Base-by-base conservation (phyloP, 2,329 filamentous ascomycete species). In the Pleoardoris graminearum region DNA sequence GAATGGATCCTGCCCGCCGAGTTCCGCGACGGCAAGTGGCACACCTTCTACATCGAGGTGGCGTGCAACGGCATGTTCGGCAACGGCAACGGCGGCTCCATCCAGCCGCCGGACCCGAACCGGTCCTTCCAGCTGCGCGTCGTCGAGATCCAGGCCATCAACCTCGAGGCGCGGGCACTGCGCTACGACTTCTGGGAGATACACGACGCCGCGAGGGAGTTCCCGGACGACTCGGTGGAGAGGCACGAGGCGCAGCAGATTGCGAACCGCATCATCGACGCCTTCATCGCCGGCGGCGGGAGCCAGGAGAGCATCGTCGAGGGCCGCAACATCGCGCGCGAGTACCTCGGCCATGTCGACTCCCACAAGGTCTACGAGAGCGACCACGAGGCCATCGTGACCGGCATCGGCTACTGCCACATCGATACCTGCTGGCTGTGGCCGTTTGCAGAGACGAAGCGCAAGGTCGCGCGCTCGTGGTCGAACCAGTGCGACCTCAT, bases 21-120 rank as follows among this genome's bases (percentile, higher is more conserved):
- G 14, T 96, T 89, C 76, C 84, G 89, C 56, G 90, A 96, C 71
- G 92, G 91, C 48, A 86, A 93, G 70, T 84, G 91, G 66, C 92
- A 97, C 72, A 85, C 82, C 16, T 89, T 99, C 65, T 99, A 97
- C 73, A 87, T 99, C 59, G 94, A 99, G 77, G 96, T 97, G 90
- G 94, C 94, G 17, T 97, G 94, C 77, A 99, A 99, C 73, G 87
- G 88, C 73, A 97, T 97, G 92, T 97, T 97, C 76, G 94, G 94
- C 63, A 96, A 96, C 71, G 88, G 91, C 0, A 88, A 88, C 17
- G 91, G 90, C 22, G 90, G 95, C 71, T 85, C 82, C 27, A 97
- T 97, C 62, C 90, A 96, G 70, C 91, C 94, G 12, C 94, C 94
- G 0, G 81, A 88, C 54, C 89, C 90, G n/a, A 85, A 97, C 78